A percentile compares a stretch with the other conserved stretches of the same genome.
Evolutionary conservation across 2,329 filamentous ascomycete genomes (phyloP).

Genomic region (Fusarium globosum): DNA sequence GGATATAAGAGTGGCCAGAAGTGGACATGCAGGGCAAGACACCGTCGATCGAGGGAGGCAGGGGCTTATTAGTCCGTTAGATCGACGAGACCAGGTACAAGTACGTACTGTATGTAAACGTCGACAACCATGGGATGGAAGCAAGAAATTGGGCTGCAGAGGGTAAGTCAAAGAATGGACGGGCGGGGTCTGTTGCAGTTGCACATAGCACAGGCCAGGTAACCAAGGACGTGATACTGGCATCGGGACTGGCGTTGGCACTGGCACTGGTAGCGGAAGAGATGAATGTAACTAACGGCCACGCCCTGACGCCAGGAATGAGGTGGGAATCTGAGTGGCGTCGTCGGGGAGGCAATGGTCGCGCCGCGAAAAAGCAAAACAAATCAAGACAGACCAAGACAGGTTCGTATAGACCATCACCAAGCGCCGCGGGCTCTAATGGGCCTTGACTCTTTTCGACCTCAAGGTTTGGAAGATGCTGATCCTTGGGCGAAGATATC

Average conservation of each 20-base stretch:
- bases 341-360: conserved; percentile 38
- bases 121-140: conserved; percentile 21
- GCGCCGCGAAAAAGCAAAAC: conserved; percentile 45
- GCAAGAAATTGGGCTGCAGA: conserved; percentile 28
- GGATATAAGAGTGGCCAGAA: conserved; percentile 29
- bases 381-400: conserved; percentile 8
- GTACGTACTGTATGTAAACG: conserved; percentile 22
- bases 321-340: conserved; percentile 42
- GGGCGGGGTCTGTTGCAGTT: conserved; percentile 41
- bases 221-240: conserved; percentile 34
- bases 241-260: not conserved
- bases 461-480: conserved; percentile 35
- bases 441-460: conserved; percentile 30
- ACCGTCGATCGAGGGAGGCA: conserved; percentile 33
- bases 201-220: conserved; percentile 39
- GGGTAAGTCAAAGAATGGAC: conserved; percentile 22
- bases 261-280: not conserved
- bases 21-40: conserved; percentile 30
- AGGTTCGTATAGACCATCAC: conserved; percentile 27
- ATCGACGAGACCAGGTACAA: not conserved
- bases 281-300: conserved; percentile 40
- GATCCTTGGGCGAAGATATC: conserved; percentile 22
- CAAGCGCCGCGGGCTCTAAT: conserved; percentile 31
- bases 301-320: conserved; percentile 42
- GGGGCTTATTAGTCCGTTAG: conserved; percentile 25